Base-by-base conservation (phyloP, 805 yeast species). In the Monosporozyma yasuniensis region DNA sequence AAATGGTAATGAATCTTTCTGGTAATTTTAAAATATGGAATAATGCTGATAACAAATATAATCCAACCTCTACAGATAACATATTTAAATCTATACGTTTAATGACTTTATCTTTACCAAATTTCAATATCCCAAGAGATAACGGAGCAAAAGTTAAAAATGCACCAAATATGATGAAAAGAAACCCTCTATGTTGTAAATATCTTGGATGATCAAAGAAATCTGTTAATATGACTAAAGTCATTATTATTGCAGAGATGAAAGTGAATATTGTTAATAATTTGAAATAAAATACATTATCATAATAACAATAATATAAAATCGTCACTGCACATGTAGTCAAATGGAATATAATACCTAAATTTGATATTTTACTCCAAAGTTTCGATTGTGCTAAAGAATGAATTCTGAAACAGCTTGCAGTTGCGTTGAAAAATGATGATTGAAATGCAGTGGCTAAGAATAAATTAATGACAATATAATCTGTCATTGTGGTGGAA, bases 21-120 rank as follows among this genome's bases (percentile, higher is more conserved):
- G 96, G 96, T 21, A 85, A 59, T 51, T 93, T 71, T 38, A 72
- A 64, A 0, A 91, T 93, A 61, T 88, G 87, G 46, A 87, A 61
- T 0, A 73, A 68, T 0, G 95, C 95, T 0, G 95, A 96, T 1
- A 69, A 53, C 4, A 86, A 79, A 66, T 88, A 87, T 41, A 82
- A 75, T 2, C 74, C 59, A 0, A 86, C 95, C 62, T 87, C 96
- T 6, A 72, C 55, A 0, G 79, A 54, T 18, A 88, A 69, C 75
- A 80, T 84, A 2, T 58, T 59, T 23, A 84, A 65, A 18, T 79
- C 78, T 6, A 81, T 70, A 46, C 93, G 67, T 9, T 60, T 59
- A 23, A 65, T 58, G 9, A 83, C 74, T 44, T 71, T 77, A 2
- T 59, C 63, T 16, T 57, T 50, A 0, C 91, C 93, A 54, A 70